Percentiles rank a stretch among this genome's conserved stretches.
Conservation (phyloP, 306 rosid genomes). For the Dalbergia cultrata region DNA sequence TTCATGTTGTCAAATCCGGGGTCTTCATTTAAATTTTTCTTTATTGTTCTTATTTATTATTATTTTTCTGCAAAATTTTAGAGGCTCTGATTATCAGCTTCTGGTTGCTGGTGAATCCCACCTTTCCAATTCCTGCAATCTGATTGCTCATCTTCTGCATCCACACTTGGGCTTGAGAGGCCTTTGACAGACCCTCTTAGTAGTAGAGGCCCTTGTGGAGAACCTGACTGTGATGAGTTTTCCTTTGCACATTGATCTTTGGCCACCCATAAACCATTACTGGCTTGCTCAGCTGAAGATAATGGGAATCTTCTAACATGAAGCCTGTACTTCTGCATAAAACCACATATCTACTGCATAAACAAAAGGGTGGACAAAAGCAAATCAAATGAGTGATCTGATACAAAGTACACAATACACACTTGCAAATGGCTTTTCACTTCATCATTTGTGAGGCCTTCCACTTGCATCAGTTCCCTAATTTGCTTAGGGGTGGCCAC, state of each 20-base stretch:
- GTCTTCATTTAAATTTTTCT: slow-evolving; percentile 48
- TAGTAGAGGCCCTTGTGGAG: slow-evolving; percentile 80
- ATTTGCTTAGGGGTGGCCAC: slow-evolving; percentile 98
- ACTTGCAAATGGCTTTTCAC: slow-evolving; percentile 98
- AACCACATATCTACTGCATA: slow-evolving; percentile 16
- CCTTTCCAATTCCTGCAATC: slow-evolving; percentile 79
- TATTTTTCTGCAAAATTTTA: slow-evolving; percentile 56
- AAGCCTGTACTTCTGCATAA: slow-evolving; percentile 87
- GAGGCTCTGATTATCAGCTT: slow-evolving; percentile 53
- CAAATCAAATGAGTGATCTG: background rate
- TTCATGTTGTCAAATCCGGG: slow-evolving; percentile 44
- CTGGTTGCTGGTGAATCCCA: slow-evolving; percentile 52
- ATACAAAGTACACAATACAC: slow-evolving; percentile 3
- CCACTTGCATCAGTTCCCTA: slow-evolving; percentile 88
- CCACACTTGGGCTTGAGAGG: slow-evolving; percentile 64
- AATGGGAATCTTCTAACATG: slow-evolving; percentile 71
- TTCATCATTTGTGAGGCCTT: slow-evolving; percentile 92
- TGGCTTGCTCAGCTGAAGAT: slow-evolving; percentile 50
- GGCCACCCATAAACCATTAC: slow-evolving; percentile 53
- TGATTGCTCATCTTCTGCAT: slow-evolving; percentile 79
- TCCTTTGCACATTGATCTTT: slow-evolving; percentile 61
- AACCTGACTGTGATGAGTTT: slow-evolving; percentile 59
- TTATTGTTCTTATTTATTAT: slow-evolving; percentile 8
- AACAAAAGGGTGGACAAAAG: background rate
- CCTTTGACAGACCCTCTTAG: slow-evolving; percentile 63